These are phyloP conservation scores for Oryza australiensis DNA, from an alignment of 176 grass and related monocot genomes.

Conservation along the genomic window DNA sequence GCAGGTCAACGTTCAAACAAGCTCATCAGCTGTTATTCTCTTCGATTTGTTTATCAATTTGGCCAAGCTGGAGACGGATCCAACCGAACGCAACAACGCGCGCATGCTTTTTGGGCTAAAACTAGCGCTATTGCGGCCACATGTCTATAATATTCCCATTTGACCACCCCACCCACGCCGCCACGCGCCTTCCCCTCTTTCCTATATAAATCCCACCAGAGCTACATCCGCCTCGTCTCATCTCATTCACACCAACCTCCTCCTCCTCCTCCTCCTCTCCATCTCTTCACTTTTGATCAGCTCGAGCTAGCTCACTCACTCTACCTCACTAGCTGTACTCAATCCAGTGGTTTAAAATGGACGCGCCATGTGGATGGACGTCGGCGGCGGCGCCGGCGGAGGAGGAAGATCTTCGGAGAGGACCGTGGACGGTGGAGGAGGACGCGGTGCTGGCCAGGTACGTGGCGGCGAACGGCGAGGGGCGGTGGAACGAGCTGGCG, in stretches of 20 bases:
- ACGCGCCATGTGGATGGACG: neutral
- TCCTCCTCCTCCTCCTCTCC: too few relatives aligned
- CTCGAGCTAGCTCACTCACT: conserved; percentile 22
- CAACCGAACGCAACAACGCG: conserved; percentile 1
- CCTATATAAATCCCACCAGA: conserved; percentile 25
- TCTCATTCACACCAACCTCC: conserved; percentile 12
- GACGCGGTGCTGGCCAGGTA: conserved; percentile 56
- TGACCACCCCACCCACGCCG: conserved; percentile 37
- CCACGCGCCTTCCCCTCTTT: neutral
- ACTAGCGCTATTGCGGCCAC: conserved; percentile 47
- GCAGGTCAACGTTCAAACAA: conserved; percentile 29
- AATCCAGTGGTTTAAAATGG: neutral
- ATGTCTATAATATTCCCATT: conserved; percentile 38
- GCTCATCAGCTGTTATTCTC: neutral
- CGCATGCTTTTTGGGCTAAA: neutral
- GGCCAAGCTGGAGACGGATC: neutral
- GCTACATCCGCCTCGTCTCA: neutral
- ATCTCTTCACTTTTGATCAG: neutral
- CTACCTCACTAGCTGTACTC: neutral
- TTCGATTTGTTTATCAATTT: neutral
- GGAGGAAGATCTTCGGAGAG: conserved; percentile 36
- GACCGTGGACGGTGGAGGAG: conserved; percentile 81
- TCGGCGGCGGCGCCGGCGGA: neutral
- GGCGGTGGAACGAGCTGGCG: conserved; percentile 81
- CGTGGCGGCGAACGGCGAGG: conserved; percentile 59